These are phyloP conservation scores for Phellopilus nigrolimitatus DNA, from an alignment of 1,284 basidiomycete species.

Conservation along the genomic window DNA sequence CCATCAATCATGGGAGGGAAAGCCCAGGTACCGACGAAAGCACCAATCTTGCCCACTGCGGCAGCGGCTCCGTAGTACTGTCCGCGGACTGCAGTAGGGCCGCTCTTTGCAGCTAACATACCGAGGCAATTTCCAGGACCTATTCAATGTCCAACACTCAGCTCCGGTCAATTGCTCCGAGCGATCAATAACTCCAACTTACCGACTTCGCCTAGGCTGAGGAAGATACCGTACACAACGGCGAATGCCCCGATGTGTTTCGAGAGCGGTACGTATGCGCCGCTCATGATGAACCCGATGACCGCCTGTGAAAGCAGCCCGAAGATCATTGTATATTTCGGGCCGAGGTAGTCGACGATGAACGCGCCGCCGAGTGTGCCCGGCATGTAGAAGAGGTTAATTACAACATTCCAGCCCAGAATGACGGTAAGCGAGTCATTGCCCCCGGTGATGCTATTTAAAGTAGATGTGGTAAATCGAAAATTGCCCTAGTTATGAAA, in stretches of 20 bases:
- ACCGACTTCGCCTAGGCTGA: slow-evolving; percentile 80
- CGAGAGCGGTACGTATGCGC: slow-evolving; percentile 59
- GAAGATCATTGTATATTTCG: slow-evolving; percentile 71
- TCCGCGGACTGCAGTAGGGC: slow-evolving; percentile 82
- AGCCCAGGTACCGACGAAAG: slow-evolving; percentile 81
- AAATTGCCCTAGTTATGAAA: background rate
- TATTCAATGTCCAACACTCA: slow-evolving; percentile 22
- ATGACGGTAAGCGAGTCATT: slow-evolving; percentile 47
- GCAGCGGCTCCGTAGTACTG: slow-evolving; percentile 85
- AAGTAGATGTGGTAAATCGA: background rate
- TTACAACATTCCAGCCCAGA: slow-evolving; percentile 75
- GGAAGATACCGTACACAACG: slow-evolving; percentile 87
- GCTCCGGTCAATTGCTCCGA: slow-evolving; percentile 10
- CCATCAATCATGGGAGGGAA: slow-evolving; percentile 68
- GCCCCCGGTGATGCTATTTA: slow-evolving; percentile 52
- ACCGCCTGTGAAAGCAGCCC: slow-evolving; percentile 69
- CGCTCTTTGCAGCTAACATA: slow-evolving; percentile 76
- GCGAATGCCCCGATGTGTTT: slow-evolving; percentile 75
- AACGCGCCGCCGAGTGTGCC: slow-evolving; percentile 78
- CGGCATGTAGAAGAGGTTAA: slow-evolving; percentile 77
- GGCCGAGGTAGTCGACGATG: slow-evolving; percentile 68
- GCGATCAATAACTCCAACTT: slow-evolving; percentile 17
- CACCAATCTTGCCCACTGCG: slow-evolving; percentile 87
- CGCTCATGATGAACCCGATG: slow-evolving; percentile 83
- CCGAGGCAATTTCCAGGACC: slow-evolving; percentile 80